These are phyloP conservation scores for Sarcodon aspratus DNA, from an alignment of 768 basidiomycete species.

Conservation along the genomic window DNA sequence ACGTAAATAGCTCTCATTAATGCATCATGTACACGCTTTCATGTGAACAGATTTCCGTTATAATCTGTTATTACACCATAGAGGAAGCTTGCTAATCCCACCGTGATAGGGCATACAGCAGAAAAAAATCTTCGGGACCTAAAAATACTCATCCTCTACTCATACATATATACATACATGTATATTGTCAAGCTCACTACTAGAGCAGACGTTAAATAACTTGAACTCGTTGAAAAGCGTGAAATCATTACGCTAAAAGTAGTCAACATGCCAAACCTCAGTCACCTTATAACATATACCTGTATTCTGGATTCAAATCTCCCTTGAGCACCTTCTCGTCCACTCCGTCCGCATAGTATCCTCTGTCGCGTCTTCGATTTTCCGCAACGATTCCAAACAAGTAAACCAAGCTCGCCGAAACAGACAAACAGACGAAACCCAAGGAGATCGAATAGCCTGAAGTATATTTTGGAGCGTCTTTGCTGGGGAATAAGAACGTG, in stretches of 20 bases:
- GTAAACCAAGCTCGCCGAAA: constrained; percentile 11
- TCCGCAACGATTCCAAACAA: constrained; percentile 11
- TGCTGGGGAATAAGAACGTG: constrained; percentile 14
- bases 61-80: no score
- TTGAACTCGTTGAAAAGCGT: no score
- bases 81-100: no score
- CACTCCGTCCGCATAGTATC: background rate
- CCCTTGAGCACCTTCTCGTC: constrained; percentile 5
- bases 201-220: no score
- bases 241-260: background rate
- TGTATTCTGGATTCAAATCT: constrained; percentile 7
- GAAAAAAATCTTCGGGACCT: no score
- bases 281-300: constrained; percentile 2
- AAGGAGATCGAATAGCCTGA: constrained; percentile 15
- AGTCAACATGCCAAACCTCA: background rate
- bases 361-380: constrained; percentile 9
- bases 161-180: no score
- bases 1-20: no score
- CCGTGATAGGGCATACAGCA: no score
- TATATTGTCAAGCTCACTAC: no score
- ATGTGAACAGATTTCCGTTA: no score
- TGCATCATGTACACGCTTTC: no score
- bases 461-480: constrained; percentile 16
- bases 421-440: constrained; percentile 14
- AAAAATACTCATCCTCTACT: no score